A percentile compares a stretch with the other conserved stretches of the same genome.
Evolutionary conservation across 148 eudicot species (phyloP).

Genomic region (Mesembryanthemum crystallinum): DNA sequence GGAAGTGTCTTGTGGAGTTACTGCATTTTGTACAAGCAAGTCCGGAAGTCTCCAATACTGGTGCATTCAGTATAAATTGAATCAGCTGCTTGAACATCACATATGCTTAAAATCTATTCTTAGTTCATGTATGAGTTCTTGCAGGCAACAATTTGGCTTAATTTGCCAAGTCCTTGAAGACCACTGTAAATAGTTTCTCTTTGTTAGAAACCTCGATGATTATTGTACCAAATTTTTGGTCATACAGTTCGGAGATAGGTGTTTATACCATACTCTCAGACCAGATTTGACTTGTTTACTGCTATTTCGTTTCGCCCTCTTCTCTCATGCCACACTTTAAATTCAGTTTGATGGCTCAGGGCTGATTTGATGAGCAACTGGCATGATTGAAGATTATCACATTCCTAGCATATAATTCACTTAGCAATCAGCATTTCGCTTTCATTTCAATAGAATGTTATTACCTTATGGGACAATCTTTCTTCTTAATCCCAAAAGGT

Average conservation of each 20-base stretch:
- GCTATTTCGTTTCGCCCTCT: not conserved
- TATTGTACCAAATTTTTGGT: not conserved
- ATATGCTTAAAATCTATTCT: no score
- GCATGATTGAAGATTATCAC: not conserved
- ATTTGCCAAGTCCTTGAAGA: not conserved
- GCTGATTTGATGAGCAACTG: not conserved
- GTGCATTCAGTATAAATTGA: not conserved
- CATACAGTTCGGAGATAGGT: not conserved
- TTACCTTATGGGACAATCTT: no score
- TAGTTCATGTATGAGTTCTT: not conserved
- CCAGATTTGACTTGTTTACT: not conserved
- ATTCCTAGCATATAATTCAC: not conserved
- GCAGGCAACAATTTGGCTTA: not conserved
- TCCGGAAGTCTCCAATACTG: not conserved
- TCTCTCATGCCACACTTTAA: not conserved
- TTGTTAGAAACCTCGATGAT: not conserved
- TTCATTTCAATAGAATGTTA: not conserved
- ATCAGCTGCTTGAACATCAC: not conserved
- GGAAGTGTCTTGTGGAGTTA: no score
- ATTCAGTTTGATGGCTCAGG: not conserved
- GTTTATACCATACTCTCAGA: not conserved
- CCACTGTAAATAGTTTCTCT: not conserved
- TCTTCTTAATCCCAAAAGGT: not conserved
- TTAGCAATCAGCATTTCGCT: not conserved
- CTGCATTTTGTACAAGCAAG: not conserved